A percentile compares a stretch with the other conserved stretches of the same genome.
phyloP scores from a whole-genome alignment of 2,329 filamentous ascomycete genomes.

The Colletotrichum plurivorum region DNA sequence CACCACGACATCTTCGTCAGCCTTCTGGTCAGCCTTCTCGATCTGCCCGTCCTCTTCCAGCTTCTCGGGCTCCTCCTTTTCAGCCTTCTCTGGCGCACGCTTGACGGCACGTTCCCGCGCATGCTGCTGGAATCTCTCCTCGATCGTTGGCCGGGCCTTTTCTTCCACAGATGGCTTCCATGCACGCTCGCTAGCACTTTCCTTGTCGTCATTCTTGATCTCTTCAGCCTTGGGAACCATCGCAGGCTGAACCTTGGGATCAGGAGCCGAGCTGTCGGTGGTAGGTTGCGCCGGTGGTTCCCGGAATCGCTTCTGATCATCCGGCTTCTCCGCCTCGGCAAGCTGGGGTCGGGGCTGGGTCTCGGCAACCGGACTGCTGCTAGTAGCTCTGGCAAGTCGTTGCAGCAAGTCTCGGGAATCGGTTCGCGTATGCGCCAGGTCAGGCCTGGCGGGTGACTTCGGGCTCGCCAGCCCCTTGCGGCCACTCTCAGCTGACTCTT shows the following conservation, averaged over 20 bases:
- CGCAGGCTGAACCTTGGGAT: too few species aligned
- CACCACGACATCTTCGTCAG: not conserved
- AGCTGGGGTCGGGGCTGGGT: slow-evolving; percentile 43
- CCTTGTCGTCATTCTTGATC: slow-evolving; percentile 2
- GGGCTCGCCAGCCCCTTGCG: slow-evolving; percentile 32
- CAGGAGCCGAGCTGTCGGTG: too few species aligned
- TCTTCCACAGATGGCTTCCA: not conserved
- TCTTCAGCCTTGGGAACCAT: not conserved
- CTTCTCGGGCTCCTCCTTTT: not conserved
- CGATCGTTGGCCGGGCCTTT: not conserved
- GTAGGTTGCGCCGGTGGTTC: too few species aligned
- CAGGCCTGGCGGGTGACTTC: slow-evolving; percentile 6
- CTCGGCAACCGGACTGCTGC: slow-evolving; percentile 56
- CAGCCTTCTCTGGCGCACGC: not conserved
- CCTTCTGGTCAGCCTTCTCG: not conserved
- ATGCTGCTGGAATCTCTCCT: not conserved
- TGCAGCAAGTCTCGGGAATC: slow-evolving; percentile 65
- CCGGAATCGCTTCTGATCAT: too few species aligned
- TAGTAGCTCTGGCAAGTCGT: slow-evolving; percentile 63
- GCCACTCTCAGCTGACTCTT: slow-evolving; percentile 27
- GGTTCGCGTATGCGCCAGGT: slow-evolving; percentile 45
- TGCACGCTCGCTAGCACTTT: not conserved
- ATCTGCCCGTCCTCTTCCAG: not conserved
- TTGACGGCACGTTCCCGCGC: not conserved
- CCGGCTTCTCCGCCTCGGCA: not conserved